Conservation (phyloP, 345 rosid species). For the sweet orange (Citrus sinensis) region DNA sequence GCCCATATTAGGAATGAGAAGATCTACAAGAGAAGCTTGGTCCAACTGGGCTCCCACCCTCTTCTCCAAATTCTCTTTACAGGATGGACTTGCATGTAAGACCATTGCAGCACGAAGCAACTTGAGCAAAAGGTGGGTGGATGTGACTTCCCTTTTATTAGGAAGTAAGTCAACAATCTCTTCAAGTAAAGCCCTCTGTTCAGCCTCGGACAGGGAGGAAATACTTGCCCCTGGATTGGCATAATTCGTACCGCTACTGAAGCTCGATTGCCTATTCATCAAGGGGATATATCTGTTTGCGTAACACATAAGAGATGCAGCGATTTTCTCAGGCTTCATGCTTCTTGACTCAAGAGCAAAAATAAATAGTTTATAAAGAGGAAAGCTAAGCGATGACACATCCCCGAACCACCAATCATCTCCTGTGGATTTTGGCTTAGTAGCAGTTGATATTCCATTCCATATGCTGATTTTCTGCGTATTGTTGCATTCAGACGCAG, state of each 20-base stretch:
- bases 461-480: conserved; percentile 36
- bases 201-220: conserved; percentile 36
- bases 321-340: conserved; percentile 55
- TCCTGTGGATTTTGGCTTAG: conserved; percentile 38
- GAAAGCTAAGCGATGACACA: conserved; percentile 47
- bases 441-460: conserved; percentile 60
- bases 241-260: conserved; percentile 29
- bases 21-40: conserved; percentile 59
- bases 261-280: conserved; percentile 45
- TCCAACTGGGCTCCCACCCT: conserved; percentile 54
- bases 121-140: conserved; percentile 63
- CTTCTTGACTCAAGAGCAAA: conserved; percentile 43
- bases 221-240: conserved; percentile 19
- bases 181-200: conserved; percentile 54
- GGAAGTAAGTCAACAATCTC: conserved; percentile 63
- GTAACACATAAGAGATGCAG: conserved; percentile 51
- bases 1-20: conserved; percentile 60
- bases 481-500: conserved; percentile 29
- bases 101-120: conserved; percentile 57
- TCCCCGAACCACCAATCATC: conserved; percentile 87
- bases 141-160: conserved; percentile 48
- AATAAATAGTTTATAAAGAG: conserved; percentile 52
- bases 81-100: conserved; percentile 48
- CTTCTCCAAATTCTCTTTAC: conserved; percentile 56
- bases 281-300: conserved; percentile 55